Conservation (phyloP, 257 asterid genomes). For the Solanum chilense region DNA sequence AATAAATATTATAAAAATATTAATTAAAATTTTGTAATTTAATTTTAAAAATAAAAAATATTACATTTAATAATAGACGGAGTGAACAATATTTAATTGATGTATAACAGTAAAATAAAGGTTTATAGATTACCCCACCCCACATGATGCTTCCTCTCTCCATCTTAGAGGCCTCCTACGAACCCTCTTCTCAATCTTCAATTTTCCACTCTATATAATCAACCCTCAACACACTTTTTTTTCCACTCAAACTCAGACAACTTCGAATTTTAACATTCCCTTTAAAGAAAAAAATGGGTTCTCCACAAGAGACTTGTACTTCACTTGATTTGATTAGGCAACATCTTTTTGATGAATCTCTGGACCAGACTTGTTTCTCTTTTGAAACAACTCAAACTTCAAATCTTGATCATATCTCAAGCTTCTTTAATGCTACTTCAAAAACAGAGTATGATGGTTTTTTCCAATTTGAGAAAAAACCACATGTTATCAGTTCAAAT, state of each 20-base stretch:
- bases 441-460: not conserved
- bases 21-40: too few species aligned
- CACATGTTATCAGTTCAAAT: not conserved
- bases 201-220: slow-evolving; percentile 17
- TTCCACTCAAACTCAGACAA: slow-evolving; percentile 33
- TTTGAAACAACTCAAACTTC: not conserved
- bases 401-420: not conserved
- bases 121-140: not conserved
- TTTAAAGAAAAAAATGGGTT: slow-evolving; percentile 16
- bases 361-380: not conserved
- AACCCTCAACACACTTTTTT: slow-evolving; percentile 5
- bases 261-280: not conserved
- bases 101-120: not conserved
- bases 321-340: slow-evolving; percentile 68
- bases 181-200: slow-evolving; percentile 4
- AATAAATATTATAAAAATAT: too few species aligned
- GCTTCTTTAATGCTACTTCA: not conserved
- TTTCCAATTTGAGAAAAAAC: slow-evolving; percentile 30
- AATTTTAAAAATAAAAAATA: too few species aligned
- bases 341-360: slow-evolving; percentile 54
- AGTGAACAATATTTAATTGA: not conserved
- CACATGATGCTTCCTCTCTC: slow-evolving; percentile 23
- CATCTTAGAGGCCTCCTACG: slow-evolving; percentile 23
- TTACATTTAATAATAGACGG: too few species aligned
- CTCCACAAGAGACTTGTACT: slow-evolving; percentile 26